Conservation (phyloP, 805 yeast species). For the Scheffersomyces spartinae region DNA sequence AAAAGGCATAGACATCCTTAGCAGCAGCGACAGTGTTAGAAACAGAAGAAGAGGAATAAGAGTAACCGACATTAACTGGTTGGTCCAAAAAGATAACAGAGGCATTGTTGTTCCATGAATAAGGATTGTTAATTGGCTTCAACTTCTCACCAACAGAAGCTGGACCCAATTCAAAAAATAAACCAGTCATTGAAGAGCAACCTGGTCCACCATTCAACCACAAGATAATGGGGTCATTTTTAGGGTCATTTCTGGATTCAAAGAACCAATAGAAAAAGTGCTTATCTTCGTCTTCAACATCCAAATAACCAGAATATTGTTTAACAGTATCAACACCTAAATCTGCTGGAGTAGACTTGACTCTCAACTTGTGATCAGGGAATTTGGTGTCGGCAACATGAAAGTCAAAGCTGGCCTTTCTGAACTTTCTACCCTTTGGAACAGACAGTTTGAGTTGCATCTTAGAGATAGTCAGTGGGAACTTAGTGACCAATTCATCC, state of each 20-base stretch:
- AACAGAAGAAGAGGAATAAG: conserved; percentile 59
- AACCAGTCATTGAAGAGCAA: conserved; percentile 83
- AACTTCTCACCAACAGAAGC: conserved; percentile 56
- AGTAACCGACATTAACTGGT: conserved; percentile 88
- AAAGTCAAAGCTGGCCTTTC: conserved; percentile 19
- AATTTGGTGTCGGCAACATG: conserved; percentile 25
- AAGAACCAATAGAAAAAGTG: conserved; percentile 91
- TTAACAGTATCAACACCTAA: conserved; percentile 75
- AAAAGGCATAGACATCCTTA: conserved; percentile 74
- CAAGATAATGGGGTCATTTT: conserved; percentile 72
- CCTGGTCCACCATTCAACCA: conserved; percentile 98
- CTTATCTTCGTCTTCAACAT: conserved; percentile 70
- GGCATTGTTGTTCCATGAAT: conserved; percentile 88
- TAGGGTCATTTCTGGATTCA: conserved; percentile 83
- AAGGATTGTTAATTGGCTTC: conserved; percentile 66
- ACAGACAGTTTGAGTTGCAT: no score
- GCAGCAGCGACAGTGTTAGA: conserved; percentile 74
- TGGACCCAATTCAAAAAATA: conserved; percentile 89
- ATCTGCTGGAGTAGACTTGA: conserved; percentile 44
- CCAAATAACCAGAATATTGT: conserved; percentile 81
- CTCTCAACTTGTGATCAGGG: conserved; percentile 46
- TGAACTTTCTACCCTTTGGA: no score
- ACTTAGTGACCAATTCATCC: conserved; percentile 51
- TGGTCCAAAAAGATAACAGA: conserved; percentile 86
- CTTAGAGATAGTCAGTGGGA: no score